These are phyloP conservation scores for Medakamo hakoo DNA, from an alignment of 139 green algal genomes.

Conservation along the genomic window DNA sequence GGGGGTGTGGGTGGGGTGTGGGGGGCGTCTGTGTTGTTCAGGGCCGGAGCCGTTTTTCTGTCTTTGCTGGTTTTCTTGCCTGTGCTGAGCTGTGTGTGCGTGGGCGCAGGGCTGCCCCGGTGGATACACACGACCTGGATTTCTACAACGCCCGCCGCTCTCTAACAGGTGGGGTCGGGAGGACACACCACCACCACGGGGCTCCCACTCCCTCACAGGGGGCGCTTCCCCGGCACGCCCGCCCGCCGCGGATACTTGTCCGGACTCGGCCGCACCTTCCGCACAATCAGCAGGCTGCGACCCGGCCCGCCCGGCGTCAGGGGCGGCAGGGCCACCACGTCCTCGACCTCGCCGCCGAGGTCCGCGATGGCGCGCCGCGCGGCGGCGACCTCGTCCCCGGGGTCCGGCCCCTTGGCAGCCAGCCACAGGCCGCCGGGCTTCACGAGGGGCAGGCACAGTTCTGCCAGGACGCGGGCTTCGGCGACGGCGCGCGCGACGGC, in stretches of 20 bases:
- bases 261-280: conserved; percentile 24
- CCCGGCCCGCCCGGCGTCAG: neutral
- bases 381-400: conserved; percentile 19
- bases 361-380: neutral
- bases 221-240: conserved; percentile 35
- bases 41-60: neutral
- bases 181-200: neutral
- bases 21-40: neutral
- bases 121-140: too few relatives aligned
- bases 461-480: conserved; percentile 55
- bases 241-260: conserved; percentile 32
- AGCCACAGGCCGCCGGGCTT: conserved; percentile 51
- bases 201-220: conserved; percentile 12
- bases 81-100: too few relatives aligned
- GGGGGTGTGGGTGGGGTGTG: neutral
- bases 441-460: conserved; percentile 85
- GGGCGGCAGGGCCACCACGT: neutral
- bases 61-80: neutral
- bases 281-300: conserved; percentile 26
- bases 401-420: conserved; percentile 59
- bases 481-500: conserved; percentile 73
- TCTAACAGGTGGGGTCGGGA: too few relatives aligned
- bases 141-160: too few relatives aligned
- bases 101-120: too few relatives aligned
- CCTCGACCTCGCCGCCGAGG: neutral